Percentiles rank a stretch among this genome's conserved stretches.
Evolutionary conservation across 345 rosid species (phyloP).

Genomic region (Murraya paniculata): DNA sequence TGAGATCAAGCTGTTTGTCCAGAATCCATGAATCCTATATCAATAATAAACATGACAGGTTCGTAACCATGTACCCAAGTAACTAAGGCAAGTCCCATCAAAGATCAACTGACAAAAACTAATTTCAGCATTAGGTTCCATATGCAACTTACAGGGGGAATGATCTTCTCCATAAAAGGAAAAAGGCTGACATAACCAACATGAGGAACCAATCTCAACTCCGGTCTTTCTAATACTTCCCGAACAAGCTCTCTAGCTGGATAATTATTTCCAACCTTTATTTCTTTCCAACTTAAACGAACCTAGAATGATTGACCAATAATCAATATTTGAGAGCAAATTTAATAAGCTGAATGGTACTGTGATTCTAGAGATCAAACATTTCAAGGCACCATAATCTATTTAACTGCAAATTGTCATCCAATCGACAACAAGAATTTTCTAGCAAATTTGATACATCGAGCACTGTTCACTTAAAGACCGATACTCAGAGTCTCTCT

Average conservation of each 20-base stretch:
- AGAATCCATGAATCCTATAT: slow-evolving; percentile 75
- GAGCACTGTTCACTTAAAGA: not conserved
- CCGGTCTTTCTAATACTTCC: slow-evolving; percentile 66
- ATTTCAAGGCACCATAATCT: not conserved
- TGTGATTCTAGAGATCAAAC: not conserved
- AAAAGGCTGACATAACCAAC: slow-evolving; percentile 93
- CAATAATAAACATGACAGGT: not conserved
- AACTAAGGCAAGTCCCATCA: not conserved
- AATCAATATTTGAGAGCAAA: slow-evolving; percentile 8
- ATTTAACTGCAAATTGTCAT: not conserved
- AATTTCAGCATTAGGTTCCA: not conserved
- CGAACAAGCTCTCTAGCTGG: slow-evolving; percentile 65
- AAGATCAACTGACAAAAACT: not conserved
- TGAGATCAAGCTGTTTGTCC: slow-evolving; percentile 82
- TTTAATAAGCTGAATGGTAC: not conserved
- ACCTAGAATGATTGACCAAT: slow-evolving; percentile 47
- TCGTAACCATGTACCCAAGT: not conserved
- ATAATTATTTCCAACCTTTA: slow-evolving; percentile 35
- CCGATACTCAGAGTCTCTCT: not conserved
- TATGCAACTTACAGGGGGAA: slow-evolving; percentile 71
- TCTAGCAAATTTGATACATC: not conserved
- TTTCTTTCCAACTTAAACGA: slow-evolving; percentile 75
- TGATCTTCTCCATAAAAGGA: slow-evolving; percentile 80
- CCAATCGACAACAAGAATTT: not conserved
- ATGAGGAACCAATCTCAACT: slow-evolving; percentile 78